Conservation (phyloP, 768 basidiomycete genomes). For the Kwoniella pini region DNA sequence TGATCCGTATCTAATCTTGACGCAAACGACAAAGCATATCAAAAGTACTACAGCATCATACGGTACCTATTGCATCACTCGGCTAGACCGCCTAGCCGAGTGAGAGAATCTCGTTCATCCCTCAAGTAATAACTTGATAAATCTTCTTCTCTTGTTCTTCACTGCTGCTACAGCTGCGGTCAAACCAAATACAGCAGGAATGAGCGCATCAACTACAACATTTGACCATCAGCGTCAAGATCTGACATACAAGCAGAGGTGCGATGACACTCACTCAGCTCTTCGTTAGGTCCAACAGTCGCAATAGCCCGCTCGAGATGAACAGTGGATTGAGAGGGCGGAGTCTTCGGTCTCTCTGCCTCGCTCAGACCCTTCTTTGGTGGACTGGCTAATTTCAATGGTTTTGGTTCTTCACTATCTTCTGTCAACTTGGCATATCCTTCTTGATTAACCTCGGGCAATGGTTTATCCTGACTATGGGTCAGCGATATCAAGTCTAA, state of each 20-base stretch:
- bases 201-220: slow-evolving; percentile 14
- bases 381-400: slow-evolving; percentile 4
- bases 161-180: background rate
- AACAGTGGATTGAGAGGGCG: slow-evolving; percentile 3
- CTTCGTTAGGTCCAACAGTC: background rate
- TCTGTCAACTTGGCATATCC: background rate
- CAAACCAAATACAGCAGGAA: slow-evolving; percentile 22
- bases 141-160: slow-evolving; percentile 24
- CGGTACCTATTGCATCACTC: too few species aligned
- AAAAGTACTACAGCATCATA: too few species aligned
- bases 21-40: too few species aligned
- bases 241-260: too few species aligned
- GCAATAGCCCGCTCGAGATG: background rate
- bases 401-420: background rate
- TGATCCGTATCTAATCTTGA: too few species aligned
- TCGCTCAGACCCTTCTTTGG: slow-evolving; percentile 7
- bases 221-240: background rate
- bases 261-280: slow-evolving; percentile 1
- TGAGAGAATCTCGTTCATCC: slow-evolving; percentile 11
- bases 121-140: slow-evolving; percentile 36
- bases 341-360: background rate
- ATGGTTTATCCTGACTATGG: slow-evolving; percentile 4
- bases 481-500: slow-evolving; percentile 5
- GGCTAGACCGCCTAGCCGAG: too few species aligned
- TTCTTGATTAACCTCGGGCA: slow-evolving; percentile 2